A percentile compares a stretch with the other conserved stretches of the same genome.
These are phyloP conservation scores for Umbilicus rupestris DNA, from an alignment of 164 flowering plant genomes.

Conservation along the genomic window DNA sequence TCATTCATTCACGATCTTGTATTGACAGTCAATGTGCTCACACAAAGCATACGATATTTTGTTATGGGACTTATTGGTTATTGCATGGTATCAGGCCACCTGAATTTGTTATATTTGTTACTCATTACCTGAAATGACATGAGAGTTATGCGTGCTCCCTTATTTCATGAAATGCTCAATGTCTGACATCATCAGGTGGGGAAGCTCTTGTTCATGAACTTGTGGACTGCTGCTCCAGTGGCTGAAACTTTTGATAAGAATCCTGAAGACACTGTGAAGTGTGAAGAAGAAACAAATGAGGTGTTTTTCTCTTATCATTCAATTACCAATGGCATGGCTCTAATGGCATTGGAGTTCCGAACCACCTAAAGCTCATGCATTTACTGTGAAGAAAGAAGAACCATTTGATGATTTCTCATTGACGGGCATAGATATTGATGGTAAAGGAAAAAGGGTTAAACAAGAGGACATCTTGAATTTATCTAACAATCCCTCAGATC, in stretches of 20 bases:
- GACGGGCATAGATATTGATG: conserved; percentile 16
- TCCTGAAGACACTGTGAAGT: conserved; percentile 12
- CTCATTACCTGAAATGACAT: background rate
- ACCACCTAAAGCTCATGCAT: conserved; percentile 14
- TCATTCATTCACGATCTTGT: too few species aligned
- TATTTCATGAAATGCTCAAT: conserved; percentile 8
- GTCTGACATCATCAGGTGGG: conserved; percentile 35
- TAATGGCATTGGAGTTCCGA: conserved; percentile 6
- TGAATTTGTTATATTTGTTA: background rate
- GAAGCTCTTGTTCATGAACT: conserved; percentile 49
- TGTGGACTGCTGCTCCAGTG: conserved; percentile 66
- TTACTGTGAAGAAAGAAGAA: conserved; percentile 30
- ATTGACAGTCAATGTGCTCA: too few species aligned
- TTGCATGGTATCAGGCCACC: too few species aligned
- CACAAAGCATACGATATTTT: too few species aligned
- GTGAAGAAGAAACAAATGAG: conserved; percentile 23
- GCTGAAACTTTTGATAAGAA: conserved; percentile 32
- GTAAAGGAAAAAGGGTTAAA: conserved; percentile 49
- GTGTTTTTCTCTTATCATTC: conserved; percentile 14
- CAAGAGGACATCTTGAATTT: conserved; percentile 26
- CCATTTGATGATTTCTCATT: conserved; percentile 14
- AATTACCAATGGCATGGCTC: background rate
- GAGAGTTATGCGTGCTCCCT: background rate
- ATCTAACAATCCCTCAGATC: conserved; percentile 18
- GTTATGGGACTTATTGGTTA: too few species aligned